These are phyloP conservation scores for Passiflora organensis DNA, from an alignment of 345 rosid genomes.

Conservation along the genomic window DNA sequence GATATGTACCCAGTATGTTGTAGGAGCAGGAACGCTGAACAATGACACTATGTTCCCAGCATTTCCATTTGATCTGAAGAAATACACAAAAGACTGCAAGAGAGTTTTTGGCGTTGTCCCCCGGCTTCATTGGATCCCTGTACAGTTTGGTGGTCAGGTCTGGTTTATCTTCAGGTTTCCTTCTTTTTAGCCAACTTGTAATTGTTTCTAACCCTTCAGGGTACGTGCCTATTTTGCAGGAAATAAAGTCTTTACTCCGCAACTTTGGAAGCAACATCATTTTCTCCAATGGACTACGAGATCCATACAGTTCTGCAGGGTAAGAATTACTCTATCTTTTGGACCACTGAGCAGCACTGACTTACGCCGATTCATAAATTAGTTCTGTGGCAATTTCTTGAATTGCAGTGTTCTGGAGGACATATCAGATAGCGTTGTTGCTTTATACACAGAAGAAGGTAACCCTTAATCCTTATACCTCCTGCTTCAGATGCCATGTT, in stretches of 20 bases:
- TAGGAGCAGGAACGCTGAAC: constrained; percentile 9
- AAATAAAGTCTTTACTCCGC: constrained; percentile 32
- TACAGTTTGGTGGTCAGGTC: constrained; percentile 40
- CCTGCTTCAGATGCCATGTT: too few species aligned
- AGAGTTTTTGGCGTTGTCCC: constrained; percentile 13
- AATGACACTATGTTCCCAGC: constrained; percentile 30
- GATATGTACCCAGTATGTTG: constrained; percentile 24
- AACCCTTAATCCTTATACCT: neutral
- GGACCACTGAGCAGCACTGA: too few species aligned
- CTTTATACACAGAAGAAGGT: constrained; percentile 32
- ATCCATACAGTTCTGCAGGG: constrained; percentile 50
- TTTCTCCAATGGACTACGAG: constrained; percentile 42
- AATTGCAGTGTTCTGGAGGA: constrained; percentile 36
- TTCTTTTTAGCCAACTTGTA: too few species aligned
- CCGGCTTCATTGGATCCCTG: constrained; percentile 24
- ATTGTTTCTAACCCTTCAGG: too few species aligned
- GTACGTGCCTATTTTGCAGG: constrained; percentile 27
- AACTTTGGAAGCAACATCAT: constrained; percentile 51
- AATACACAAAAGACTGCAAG: constrained; percentile 5
- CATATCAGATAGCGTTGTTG: constrained; percentile 38
- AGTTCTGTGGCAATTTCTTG: neutral
- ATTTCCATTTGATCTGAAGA: constrained; percentile 15
- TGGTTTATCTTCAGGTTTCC: neutral
- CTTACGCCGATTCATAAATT: neutral
- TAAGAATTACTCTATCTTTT: neutral